phyloP scores from a whole-genome alignment of 345 rosid species.

The Melastoma malabathricum region DNA sequence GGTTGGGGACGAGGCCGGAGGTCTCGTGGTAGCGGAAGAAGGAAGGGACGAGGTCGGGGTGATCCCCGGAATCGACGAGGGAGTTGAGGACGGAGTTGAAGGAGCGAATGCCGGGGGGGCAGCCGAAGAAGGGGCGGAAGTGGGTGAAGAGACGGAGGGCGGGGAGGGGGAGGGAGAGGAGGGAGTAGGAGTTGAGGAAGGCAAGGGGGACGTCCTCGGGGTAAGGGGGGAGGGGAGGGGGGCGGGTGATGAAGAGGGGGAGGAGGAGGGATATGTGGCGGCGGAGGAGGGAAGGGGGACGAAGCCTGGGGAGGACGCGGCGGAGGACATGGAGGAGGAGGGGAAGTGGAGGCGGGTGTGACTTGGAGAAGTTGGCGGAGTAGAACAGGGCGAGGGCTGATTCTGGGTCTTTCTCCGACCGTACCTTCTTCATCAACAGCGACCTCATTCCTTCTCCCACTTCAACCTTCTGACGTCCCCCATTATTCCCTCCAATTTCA shows the following conservation, averaged over 20 bases:
- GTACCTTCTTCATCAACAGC: no score
- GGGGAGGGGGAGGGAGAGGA: constrained; percentile 42
- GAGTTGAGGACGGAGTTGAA: constrained; percentile 52
- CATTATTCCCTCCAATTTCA: no score
- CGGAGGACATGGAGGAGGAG: constrained; percentile 75
- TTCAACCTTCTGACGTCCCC: no score
- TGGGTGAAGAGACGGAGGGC: constrained; percentile 50
- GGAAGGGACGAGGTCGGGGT: constrained; percentile 44
- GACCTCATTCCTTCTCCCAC: no score
- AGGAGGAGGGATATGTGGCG: constrained; percentile 37
- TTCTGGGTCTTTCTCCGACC: constrained; percentile 35
- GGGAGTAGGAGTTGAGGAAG: constrained; percentile 50
- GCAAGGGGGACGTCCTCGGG: constrained; percentile 65
- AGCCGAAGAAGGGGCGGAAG: constrained; percentile 56
- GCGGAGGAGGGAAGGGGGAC: constrained; percentile 12
- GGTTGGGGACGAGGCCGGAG: constrained; percentile 40
- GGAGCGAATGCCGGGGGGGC: constrained; percentile 63
- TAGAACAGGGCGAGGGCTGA: constrained; percentile 45
- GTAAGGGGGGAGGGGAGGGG: constrained; percentile 33
- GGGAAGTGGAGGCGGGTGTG: constrained; percentile 54
- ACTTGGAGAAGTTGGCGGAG: no score
- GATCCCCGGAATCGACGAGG: constrained; percentile 38
- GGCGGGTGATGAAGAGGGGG: constrained; percentile 38
- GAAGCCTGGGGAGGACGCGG: constrained; percentile 33
- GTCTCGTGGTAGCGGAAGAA: constrained; percentile 36